A percentile compares a stretch with the other conserved stretches of the same genome.
phyloP scores from a whole-genome alignment of 306 rosid species.

The Aeschynomene evenia region DNA sequence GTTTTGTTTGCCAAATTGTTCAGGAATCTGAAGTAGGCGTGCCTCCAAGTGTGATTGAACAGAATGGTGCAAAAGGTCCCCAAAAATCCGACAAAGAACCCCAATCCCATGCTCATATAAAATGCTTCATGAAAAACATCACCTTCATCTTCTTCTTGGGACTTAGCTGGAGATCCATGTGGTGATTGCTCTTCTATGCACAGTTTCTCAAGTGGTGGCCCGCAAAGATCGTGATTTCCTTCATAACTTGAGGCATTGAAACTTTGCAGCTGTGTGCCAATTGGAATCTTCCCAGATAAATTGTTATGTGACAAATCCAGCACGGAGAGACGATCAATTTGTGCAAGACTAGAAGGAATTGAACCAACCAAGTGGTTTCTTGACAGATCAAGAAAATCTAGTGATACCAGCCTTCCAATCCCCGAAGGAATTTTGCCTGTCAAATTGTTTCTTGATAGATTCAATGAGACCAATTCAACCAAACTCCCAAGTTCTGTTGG shows the following conservation, averaged over 20 bases:
- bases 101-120: constrained; percentile 13
- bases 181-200: neutral
- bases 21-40: constrained; percentile 23
- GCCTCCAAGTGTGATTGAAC: neutral
- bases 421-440: neutral
- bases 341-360: constrained; percentile 23
- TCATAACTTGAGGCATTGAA: constrained; percentile 14
- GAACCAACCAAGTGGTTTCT: constrained; percentile 13
- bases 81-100: constrained; percentile 2
- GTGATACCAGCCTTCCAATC: neutral
- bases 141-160: neutral
- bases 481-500: neutral
- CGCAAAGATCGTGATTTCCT: constrained; percentile 18
- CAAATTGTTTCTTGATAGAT: constrained; percentile 13
- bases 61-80: constrained; percentile 10
- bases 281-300: constrained; percentile 21
- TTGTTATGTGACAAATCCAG: constrained; percentile 18
- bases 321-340: neutral
- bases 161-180: neutral
- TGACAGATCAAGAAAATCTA: constrained; percentile 29
- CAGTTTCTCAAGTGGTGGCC: constrained; percentile 7
- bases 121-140: neutral
- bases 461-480: neutral
- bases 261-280: constrained; percentile 20
- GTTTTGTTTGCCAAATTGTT: neutral